Base-by-base conservation (phyloP, 2,329 filamentous ascomycete genomes). In the Cytospora piceae region DNA sequence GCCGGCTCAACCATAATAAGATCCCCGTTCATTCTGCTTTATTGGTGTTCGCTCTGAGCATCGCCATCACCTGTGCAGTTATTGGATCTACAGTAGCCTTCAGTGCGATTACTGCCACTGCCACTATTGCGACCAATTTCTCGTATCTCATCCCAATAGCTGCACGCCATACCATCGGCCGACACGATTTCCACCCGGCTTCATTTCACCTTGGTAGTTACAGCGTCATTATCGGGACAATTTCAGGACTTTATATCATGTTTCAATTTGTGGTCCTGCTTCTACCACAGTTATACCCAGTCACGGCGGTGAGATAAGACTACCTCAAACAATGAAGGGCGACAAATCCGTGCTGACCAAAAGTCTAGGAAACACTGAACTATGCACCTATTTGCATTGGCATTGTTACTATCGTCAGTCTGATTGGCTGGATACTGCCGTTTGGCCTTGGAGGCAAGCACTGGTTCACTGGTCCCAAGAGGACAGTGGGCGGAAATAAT, bases 381-480 rank as follows among this genome's bases (percentile, higher is more conserved):
- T 78, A 79, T 69, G 75, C 76, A 1, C 77, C 77, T 0, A 75
- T 79, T 29, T 76, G 74, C 65, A 77, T 79, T 64, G 75, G 74
- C 0, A 76, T 74, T 31, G 73, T 79, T 37, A 74, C 72, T 31
- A 63, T 77, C 39, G 70, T 78, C 68, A 74, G 72, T 58, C 59
- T 78, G 34, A 70, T 71, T 2, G 77, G 77, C 0, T 78, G 77
- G 77, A 64, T 77, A 15, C 65, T 77, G 12, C 77, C 77, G 1
- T 73, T 74, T 64, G 70, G 71, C 4, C 71, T 73, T 11, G 77
- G 77, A 8, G 77, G 73, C 0, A 71, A 67, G 61, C 24, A 75
- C 63, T 79, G 77, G 77, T 79, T 78, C 64, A 69, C 70, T 29
- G 77, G 77, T 0, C 77, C 77, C 2, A 72, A 75, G 69, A 74